Evolutionary conservation across 495 filamentous ascomycete genomes (phyloP), one percentile per base, ranked within the genome.

Genomic region (Tuber indicum): DNA sequence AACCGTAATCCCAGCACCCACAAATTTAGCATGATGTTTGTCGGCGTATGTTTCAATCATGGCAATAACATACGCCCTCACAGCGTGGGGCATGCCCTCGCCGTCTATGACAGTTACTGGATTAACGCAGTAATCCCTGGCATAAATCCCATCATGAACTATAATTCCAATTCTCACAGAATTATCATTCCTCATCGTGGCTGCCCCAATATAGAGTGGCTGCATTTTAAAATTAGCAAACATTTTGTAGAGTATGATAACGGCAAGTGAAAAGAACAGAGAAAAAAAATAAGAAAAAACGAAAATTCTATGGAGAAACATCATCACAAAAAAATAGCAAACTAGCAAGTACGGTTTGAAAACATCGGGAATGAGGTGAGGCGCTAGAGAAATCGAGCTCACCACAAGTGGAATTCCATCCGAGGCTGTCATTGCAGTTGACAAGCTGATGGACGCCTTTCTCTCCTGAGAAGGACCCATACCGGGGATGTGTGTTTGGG

Each of bases 71-170:
- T 89, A 88, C 66, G 90, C 86, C 44, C 85, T 87, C 47, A 91
- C 87, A 16, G 84, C 81, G 19, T 88, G 86, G 43, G 41, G 39
- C 58, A 84, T 76, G 16, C 82, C 72, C 73, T 86, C 81, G 77
- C 84, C 71, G 9, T 79, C 32, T 2, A 84, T 80, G 43, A 87
- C 77, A 17, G 84, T 82, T 32, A 92, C 84, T 3, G 86, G 84
- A 75, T 89, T 87, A 72, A 94, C 87, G 43, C 88, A 87, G 77
- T 92, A 95, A 82, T 96, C 93, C 49, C 93, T 86, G 39, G 92
- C 87, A 81, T 96, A 96, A 0, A 91, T 91, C 8, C 89, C 87
- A 84, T 96, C 93, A 79, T 94, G 92, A 75, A 92, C 88, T 10
- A 91, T 91, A 72, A 95, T 84, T 4, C 90, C 90, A 23, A 93